A percentile compares a stretch with the other conserved stretches of the same genome.
Conservation (phyloP, 352 stramenopile species). For the Globisporangium megalacanthum region DNA sequence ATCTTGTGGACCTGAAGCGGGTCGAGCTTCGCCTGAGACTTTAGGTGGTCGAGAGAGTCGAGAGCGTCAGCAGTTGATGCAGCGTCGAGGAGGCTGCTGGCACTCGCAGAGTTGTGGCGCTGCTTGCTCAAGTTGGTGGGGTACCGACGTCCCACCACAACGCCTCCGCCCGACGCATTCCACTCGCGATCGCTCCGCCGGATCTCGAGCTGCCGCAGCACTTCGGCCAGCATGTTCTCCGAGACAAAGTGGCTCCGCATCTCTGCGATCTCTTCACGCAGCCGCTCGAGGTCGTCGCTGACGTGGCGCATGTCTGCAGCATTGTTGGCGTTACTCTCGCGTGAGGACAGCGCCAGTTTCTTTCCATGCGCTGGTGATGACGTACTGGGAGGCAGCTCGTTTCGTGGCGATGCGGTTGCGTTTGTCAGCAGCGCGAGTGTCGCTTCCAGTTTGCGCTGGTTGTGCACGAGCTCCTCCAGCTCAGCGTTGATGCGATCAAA, state of each 20-base stretch:
- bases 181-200: conserved; percentile 27
- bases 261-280: conserved; percentile 29
- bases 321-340: background rate
- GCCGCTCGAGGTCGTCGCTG: conserved; percentile 27
- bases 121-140: conserved; percentile 16
- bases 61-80: background rate
- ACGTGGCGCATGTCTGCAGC: conserved; percentile 11
- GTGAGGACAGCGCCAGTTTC: background rate
- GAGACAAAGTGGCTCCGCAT: conserved; percentile 50
- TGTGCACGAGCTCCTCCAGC: conserved; percentile 35
- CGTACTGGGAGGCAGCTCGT: background rate
- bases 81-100: background rate
- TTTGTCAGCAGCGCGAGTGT: conserved; percentile 19
- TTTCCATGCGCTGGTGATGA: background rate
- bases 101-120: conserved; percentile 20
- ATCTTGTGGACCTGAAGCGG: conserved; percentile 47
- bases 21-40: conserved; percentile 58
- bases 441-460: conserved; percentile 31
- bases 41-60: conserved; percentile 28
- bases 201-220: conserved; percentile 32
- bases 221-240: conserved; percentile 31
- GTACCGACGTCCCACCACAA: conserved; percentile 27
- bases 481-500: conserved; percentile 37
- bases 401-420: background rate
- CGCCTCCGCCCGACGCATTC: conserved; percentile 4